Evolutionary conservation across 192 early-diverging fungal genomes (phyloP).

Genomic region (Chytriomyces sp.): DNA sequence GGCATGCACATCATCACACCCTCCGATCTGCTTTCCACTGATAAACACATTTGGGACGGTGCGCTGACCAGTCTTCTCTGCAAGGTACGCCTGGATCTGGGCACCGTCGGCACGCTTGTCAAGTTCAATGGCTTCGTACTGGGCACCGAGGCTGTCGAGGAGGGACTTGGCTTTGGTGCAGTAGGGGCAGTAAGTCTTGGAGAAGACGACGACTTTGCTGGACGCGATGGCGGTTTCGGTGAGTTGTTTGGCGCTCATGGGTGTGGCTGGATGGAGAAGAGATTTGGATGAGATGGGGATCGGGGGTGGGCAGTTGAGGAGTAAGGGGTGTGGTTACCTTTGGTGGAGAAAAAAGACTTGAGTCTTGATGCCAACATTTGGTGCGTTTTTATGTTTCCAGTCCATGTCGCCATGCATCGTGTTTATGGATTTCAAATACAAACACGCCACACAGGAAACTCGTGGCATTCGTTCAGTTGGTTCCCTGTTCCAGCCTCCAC

Average conservation of each 20-base stretch:
- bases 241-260: slow-evolving; percentile 45
- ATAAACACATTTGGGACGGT: slow-evolving; percentile 62
- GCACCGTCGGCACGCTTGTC: slow-evolving; percentile 47
- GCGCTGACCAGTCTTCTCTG: slow-evolving; percentile 48
- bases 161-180: slow-evolving; percentile 57
- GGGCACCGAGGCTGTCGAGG: slow-evolving; percentile 38
- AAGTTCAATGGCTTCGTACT: slow-evolving; percentile 44
- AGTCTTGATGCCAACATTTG: no score
- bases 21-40: slow-evolving; percentile 44
- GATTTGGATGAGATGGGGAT: background rate
- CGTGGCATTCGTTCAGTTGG: no score
- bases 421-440: no score
- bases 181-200: slow-evolving; percentile 64
- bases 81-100: slow-evolving; percentile 55
- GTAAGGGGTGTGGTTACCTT: no score
- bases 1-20: slow-evolving; percentile 48
- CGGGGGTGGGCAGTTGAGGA: background rate
- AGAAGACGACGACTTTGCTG: slow-evolving; percentile 66
- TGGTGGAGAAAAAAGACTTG: no score
- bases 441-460: no score
- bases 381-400: no score
- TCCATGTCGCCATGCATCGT: no score
- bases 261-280: background rate
- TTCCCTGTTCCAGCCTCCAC: no score
- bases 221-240: slow-evolving; percentile 63